These are phyloP conservation scores for Sicyos baderoa DNA, from an alignment of 306 rosid species.

Conservation along the genomic window DNA sequence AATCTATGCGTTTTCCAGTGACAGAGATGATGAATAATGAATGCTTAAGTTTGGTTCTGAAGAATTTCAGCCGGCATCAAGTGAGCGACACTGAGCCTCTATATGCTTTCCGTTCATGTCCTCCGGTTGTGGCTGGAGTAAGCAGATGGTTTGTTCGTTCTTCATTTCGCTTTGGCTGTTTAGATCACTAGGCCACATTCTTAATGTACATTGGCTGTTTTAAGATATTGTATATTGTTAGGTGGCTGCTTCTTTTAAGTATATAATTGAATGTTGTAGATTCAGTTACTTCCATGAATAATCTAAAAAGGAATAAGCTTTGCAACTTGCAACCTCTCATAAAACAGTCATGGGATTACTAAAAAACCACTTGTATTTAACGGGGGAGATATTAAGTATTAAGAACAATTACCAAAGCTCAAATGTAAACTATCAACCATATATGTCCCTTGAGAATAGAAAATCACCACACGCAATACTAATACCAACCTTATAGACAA, in stretches of 20 bases:
- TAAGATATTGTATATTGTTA: background rate
- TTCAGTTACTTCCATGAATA: background rate
- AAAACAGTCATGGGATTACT: background rate
- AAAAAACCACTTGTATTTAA: background rate
- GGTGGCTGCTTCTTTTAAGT: background rate
- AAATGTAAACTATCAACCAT: background rate
- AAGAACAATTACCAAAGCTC: conserved; percentile 1
- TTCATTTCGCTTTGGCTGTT: background rate
- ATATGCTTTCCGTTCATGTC: background rate
- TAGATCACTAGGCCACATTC: background rate
- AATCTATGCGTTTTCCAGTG: background rate
- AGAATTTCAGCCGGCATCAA: background rate
- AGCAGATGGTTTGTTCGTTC: background rate
- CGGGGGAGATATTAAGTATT: background rate
- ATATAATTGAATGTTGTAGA: background rate
- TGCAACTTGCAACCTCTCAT: background rate
- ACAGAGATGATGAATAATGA: background rate
- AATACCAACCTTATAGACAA: background rate
- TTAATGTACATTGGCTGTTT: background rate
- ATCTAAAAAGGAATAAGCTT: background rate
- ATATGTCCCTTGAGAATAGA: background rate
- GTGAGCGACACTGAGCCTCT: background rate
- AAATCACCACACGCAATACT: background rate
- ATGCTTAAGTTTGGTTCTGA: background rate
- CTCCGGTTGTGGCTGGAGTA: background rate